Conservation (phyloP, 257 asterid genomes). For the Solanum rostratum region DNA sequence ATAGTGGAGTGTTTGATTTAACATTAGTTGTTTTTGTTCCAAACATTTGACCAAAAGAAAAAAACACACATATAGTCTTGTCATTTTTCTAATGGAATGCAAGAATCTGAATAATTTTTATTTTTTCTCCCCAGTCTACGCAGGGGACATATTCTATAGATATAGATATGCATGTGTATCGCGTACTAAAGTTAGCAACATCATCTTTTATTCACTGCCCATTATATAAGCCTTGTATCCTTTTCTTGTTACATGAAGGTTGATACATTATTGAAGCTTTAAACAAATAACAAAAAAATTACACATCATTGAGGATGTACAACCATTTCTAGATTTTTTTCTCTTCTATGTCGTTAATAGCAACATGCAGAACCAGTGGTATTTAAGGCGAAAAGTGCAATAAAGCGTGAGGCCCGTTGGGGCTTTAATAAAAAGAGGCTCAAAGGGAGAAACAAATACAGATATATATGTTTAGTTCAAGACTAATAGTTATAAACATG, state of each 20-base stretch:
- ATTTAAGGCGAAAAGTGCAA: too few species aligned
- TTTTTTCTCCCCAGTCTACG: not conserved
- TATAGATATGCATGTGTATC: not conserved
- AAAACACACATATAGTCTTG: not conserved
- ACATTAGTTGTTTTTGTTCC: not conserved
- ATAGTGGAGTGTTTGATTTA: not conserved
- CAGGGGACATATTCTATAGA: not conserved
- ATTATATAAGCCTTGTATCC: not conserved
- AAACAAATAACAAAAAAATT: not conserved
- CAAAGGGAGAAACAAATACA: too few species aligned
- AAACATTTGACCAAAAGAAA: not conserved
- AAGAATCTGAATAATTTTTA: not conserved
- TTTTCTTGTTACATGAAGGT: not conserved
- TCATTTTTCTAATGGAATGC: not conserved
- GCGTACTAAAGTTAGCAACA: not conserved
- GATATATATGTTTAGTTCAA: too few species aligned
- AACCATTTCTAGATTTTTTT: not conserved
- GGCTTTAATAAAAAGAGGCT: too few species aligned
- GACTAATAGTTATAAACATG: too few species aligned
- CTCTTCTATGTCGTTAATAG: not conserved
- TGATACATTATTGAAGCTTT: not conserved
- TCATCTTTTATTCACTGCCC: not conserved
- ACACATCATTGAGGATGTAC: not conserved
- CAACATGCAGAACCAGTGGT: not conserved
- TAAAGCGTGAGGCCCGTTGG: too few species aligned